These are phyloP conservation scores for Kingdonia uniflora DNA, from an alignment of 164 flowering plant species.

Conservation along the genomic window DNA sequence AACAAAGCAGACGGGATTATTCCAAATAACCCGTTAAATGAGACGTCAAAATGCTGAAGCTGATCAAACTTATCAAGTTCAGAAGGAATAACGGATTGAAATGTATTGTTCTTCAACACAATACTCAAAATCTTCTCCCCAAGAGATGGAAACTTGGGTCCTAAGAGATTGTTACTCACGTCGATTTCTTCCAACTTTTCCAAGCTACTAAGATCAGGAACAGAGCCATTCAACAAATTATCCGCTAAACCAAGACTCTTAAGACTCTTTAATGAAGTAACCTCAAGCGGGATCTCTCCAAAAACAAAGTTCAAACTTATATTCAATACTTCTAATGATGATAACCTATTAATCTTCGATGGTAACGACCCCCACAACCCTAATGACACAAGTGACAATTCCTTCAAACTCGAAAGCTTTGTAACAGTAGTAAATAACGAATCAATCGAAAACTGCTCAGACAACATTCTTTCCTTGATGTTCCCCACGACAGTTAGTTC, in stretches of 20 bases:
- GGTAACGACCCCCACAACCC: constrained; percentile 87
- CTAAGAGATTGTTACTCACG: constrained; percentile 47
- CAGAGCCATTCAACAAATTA: constrained; percentile 64
- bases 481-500: constrained; percentile 52
- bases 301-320: constrained; percentile 62
- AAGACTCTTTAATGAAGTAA: constrained; percentile 30
- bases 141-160: constrained; percentile 56
- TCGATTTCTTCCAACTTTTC: constrained; percentile 44
- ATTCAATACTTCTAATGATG: constrained; percentile 48
- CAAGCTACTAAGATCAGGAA: constrained; percentile 54
- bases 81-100: constrained; percentile 48
- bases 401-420: constrained; percentile 50
- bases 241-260: constrained; percentile 42
- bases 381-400: constrained; percentile 52
- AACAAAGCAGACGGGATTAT: constrained; percentile 46
- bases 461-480: constrained; percentile 30
- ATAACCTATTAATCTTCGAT: constrained; percentile 36
- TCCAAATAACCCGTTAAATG: constrained; percentile 49
- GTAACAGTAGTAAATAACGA: constrained; percentile 60
- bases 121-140: constrained; percentile 29
- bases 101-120: constrained; percentile 40
- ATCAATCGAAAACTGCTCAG: constrained; percentile 48
- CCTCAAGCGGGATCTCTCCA: constrained; percentile 41
- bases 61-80: constrained; percentile 19
- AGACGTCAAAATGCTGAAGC: constrained; percentile 45